Evolutionary conservation across 169 alveolate species (phyloP).

Genomic region (Plasmodium vivax): DNA sequence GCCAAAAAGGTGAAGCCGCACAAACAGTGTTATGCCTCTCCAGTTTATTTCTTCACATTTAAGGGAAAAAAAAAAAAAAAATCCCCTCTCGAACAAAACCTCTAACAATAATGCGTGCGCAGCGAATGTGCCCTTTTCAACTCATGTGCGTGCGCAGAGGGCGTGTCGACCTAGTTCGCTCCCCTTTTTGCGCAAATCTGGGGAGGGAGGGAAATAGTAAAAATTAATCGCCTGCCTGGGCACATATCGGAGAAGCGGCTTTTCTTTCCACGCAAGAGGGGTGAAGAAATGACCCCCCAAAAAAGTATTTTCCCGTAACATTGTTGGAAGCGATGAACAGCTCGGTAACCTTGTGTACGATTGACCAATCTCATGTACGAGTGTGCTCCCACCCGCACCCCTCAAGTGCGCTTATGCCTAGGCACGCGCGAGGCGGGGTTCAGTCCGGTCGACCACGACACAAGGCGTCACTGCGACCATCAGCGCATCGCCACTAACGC

Average conservation of each 20-base stretch:
- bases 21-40: not conserved
- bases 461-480: not conserved
- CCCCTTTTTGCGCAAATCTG: not conserved
- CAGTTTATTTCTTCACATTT: not conserved
- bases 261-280: not conserved
- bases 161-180: not conserved
- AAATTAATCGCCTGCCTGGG: not conserved
- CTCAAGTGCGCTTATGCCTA: not conserved
- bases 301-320: not conserved
- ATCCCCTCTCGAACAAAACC: not conserved
- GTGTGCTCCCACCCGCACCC: not conserved
- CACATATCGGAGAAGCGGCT: not conserved
- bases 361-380: not conserved
- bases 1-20: not conserved
- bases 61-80: not conserved
- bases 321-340: not conserved
- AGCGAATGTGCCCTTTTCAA: not conserved
- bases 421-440: not conserved
- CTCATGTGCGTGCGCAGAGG: not conserved
- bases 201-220: not conserved
- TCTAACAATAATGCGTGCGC: not conserved
- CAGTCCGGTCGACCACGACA: not conserved
- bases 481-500: not conserved
- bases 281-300: not conserved
- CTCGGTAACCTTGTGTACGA: not conserved